phyloP scores from a whole-genome alignment of 805 yeast species.

The Candida sithepensis region DNA sequence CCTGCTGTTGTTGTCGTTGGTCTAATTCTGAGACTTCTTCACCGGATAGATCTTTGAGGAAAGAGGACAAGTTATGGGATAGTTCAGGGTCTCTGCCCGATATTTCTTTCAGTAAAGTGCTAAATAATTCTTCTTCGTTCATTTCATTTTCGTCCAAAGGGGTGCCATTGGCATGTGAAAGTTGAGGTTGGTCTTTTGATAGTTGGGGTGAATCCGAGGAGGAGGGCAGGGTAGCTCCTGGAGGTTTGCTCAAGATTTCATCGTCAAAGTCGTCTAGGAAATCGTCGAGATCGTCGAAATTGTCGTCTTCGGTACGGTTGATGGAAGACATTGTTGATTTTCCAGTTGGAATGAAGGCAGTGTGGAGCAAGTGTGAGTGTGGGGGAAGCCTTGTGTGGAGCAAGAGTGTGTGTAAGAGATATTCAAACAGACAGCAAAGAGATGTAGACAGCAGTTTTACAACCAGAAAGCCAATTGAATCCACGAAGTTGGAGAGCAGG shows the following conservation, averaged over 20 bases:
- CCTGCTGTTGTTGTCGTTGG: conserved; percentile 10
- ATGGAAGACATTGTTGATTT: conserved; percentile 2
- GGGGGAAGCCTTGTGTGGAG: neutral
- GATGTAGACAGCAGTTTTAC: no score
- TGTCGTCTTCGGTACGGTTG: conserved; percentile 43
- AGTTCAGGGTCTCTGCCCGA: conserved; percentile 26
- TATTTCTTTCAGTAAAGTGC: conserved; percentile 22
- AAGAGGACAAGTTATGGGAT: conserved; percentile 21
- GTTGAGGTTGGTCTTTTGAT: neutral
- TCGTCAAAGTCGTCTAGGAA: conserved; percentile 82
- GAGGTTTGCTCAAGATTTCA: conserved; percentile 60
- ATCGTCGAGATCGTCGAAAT: conserved; percentile 78
- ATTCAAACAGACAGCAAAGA: no score
- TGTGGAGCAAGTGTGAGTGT: no score
- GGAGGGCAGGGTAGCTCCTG: conserved; percentile 39
- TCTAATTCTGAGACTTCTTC: no score
- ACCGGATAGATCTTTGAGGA: conserved; percentile 25
- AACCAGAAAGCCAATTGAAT: no score
- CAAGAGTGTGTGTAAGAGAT: no score
- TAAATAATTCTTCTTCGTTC: conserved; percentile 23
- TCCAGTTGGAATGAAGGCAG: neutral
- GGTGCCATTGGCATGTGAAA: neutral
- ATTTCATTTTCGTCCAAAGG: conserved; percentile 15
- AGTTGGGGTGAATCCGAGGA: neutral
- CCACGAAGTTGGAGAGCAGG: no score